Percentiles rank a stretch among this genome's conserved stretches.
phyloP scores from a whole-genome alignment of 2,329 filamentous ascomycete genomes.

The Geosmithia putterillii region DNA sequence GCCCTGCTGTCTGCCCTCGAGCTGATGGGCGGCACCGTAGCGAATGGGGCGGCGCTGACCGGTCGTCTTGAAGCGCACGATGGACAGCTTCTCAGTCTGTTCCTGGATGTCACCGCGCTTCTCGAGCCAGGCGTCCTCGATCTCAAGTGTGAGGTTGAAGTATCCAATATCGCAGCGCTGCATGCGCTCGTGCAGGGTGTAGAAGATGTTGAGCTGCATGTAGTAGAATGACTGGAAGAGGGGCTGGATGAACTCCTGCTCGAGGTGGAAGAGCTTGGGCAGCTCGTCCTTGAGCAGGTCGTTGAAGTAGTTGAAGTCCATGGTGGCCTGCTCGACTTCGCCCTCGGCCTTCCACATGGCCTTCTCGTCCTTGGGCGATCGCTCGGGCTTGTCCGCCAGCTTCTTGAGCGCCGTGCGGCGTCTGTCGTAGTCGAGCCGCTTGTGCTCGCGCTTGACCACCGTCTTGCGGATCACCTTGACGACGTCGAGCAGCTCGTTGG shows the following conservation, averaged over 20 bases:
- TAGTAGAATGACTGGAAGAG: slow-evolving; percentile 99
- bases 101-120: slow-evolving; percentile 86
- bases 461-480: slow-evolving; percentile 93
- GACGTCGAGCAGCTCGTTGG: slow-evolving; percentile 85
- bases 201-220: slow-evolving; percentile 99
- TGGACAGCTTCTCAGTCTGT: slow-evolving; percentile 68
- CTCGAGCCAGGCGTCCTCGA: slow-evolving; percentile 80
- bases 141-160: slow-evolving; percentile 82
- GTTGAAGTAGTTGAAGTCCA: slow-evolving; percentile 98
- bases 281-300: slow-evolving; percentile 92
- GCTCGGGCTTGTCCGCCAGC: slow-evolving; percentile 95
- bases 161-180: slow-evolving; percentile 95
- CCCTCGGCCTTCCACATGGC: slow-evolving; percentile 91
- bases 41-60: slow-evolving; percentile 53
- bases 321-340: slow-evolving; percentile 80
- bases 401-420: slow-evolving; percentile 79
- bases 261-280: slow-evolving; percentile 78
- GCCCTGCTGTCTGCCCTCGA: slow-evolving; percentile 35
- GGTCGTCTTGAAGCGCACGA: slow-evolving; percentile 84
- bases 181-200: slow-evolving; percentile 97
- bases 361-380: slow-evolving; percentile 92
- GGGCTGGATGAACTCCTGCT: slow-evolving; percentile 89
- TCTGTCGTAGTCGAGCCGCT: slow-evolving; percentile 91
- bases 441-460: slow-evolving; percentile 83
- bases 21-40: slow-evolving; percentile 42